A percentile compares a stretch with the other conserved stretches of the same genome.
phyloP scores from a whole-genome alignment of 768 basidiomycete genomes.

The Kwoniella heveanensis region DNA sequence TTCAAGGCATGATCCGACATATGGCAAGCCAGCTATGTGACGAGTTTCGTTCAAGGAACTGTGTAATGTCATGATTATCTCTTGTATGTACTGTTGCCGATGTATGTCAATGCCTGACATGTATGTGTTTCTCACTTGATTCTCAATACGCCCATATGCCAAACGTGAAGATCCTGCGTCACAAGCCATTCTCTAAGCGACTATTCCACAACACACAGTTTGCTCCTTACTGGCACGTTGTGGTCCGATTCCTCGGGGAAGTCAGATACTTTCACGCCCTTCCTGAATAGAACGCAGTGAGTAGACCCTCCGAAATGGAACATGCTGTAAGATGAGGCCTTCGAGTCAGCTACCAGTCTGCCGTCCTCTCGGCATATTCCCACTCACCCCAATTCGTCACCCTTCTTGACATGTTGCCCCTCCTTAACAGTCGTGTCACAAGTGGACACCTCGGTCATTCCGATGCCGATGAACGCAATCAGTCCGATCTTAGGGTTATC shows the following conservation, averaged over 20 bases:
- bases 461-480: slow-evolving; percentile 65
- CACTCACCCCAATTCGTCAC: slow-evolving; percentile 62
- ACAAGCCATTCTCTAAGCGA: no score
- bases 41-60: no score
- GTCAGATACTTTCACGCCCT: slow-evolving; percentile 54
- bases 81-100: no score
- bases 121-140: no score
- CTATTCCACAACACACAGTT: slow-evolving; percentile 48
- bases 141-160: no score
- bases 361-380: no score
- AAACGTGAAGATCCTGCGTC: no score
- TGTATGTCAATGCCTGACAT: no score
- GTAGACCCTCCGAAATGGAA: slow-evolving; percentile 69
- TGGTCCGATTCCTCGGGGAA: slow-evolving; percentile 50
- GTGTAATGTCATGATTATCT: no score
- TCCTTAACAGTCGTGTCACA: slow-evolving; percentile 61
- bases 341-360: no score
- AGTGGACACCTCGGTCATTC: slow-evolving; percentile 69
- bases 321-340: slow-evolving; percentile 31
- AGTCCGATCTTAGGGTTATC: slow-evolving; percentile 63
- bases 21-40: no score
- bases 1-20: no score
- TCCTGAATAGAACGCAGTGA: slow-evolving; percentile 60
- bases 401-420: slow-evolving; percentile 61
- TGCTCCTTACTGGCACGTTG: slow-evolving; percentile 55